Evolutionary conservation across 176 grass and related monocot genomes (phyloP), one percentile per base, ranked within the genome.

Genomic region (Echinochloa phyllopogon): DNA sequence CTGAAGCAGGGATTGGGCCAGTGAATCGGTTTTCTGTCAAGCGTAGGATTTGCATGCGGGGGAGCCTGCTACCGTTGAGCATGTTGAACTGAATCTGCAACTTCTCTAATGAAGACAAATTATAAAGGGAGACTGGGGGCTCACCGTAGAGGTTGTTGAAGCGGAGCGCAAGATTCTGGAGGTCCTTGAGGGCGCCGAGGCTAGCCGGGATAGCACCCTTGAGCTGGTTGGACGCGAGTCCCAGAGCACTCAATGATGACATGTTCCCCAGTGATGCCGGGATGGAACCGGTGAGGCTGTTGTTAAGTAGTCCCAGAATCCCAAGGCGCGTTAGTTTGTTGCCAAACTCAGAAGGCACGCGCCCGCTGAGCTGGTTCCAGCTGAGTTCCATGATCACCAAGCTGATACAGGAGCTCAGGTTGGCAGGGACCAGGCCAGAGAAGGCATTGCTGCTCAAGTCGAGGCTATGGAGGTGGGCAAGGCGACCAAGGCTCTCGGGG

Each of bases 221-320:
- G 3, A 85, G 63, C 0, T 47, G 61, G n/a, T 86, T 86, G 0
- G 1, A 0, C 0, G 6, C 0, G 17, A 74, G 11, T 0, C 6
- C 1, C 0, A 84, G 1, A 9, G 13, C 0, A 1, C 6, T 18
- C 18, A 83, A 53, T 0, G 55, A 83, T 15, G 81, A 17, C 0
- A 83, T 21, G 2, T 86, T 86, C 5, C 15, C n/a, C 23, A 86
- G 47, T 9, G 84, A 74, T 9, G 23, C 10, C 1, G 58, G 85
- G 11, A 80, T 79, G 43, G 0, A 0, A 0, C 58, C 60, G 0
- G 47, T 45, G 4, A 86, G 14, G 36, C 5, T 56, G 58, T 86
- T 81, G 45, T 56, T n/a, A 0, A 0, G 1, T 0, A 86, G 37
- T 0, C 0, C 0, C 1, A 84, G 36, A 3, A 0, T 0, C 47